Percentiles rank a stretch among this genome's conserved stretches.
Evolutionary conservation across 1,139 yeast genomes (phyloP).

Genomic region (Hanseniaspora gamundiae): DNA sequence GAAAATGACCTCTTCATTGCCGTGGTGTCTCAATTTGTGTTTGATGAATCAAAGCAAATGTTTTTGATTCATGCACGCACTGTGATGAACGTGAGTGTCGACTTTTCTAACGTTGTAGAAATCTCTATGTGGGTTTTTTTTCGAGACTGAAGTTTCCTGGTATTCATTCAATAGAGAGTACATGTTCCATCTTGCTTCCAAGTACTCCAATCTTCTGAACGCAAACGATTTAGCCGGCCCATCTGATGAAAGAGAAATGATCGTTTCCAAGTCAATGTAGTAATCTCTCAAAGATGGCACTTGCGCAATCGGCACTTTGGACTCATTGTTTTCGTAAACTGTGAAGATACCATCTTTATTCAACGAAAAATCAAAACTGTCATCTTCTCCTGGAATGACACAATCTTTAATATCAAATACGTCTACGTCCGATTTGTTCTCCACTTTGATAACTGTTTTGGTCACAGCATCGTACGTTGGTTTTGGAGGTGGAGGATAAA

Average conservation of each 20-base stretch:
- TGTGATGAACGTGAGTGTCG: slow-evolving; percentile 97
- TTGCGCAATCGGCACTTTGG: slow-evolving; percentile 33
- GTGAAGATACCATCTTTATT: slow-evolving; percentile 62
- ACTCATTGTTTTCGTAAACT: slow-evolving; percentile 28
- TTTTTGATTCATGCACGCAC: slow-evolving; percentile 98
- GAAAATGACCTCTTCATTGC: slow-evolving; percentile 81
- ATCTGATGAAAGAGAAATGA: slow-evolving; percentile 66
- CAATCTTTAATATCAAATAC: slow-evolving; percentile 52
- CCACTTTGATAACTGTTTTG: slow-evolving; percentile 36
- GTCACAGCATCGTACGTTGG: slow-evolving; percentile 76
- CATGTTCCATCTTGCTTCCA: slow-evolving; percentile 95
- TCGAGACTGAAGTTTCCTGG: slow-evolving; percentile 81
- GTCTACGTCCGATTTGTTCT: slow-evolving; percentile 31
- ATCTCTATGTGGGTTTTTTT: slow-evolving; percentile 85
- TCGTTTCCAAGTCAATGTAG: slow-evolving; percentile 66
- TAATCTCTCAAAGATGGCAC: slow-evolving; percentile 75
- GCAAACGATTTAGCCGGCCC: slow-evolving; percentile 98
- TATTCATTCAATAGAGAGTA: slow-evolving; percentile 80
- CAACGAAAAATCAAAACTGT: slow-evolving; percentile 34
- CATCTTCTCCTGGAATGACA: slow-evolving; percentile 51
- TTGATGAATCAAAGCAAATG: slow-evolving; percentile 89
- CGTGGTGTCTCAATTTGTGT: slow-evolving; percentile 69
- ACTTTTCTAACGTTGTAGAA: slow-evolving; percentile 97
- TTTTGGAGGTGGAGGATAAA: slow-evolving; percentile 89
- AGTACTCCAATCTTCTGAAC: slow-evolving; percentile 78